Evolutionary conservation across 345 rosid genomes (phyloP).

Genomic region (Acer yangbiense): DNA sequence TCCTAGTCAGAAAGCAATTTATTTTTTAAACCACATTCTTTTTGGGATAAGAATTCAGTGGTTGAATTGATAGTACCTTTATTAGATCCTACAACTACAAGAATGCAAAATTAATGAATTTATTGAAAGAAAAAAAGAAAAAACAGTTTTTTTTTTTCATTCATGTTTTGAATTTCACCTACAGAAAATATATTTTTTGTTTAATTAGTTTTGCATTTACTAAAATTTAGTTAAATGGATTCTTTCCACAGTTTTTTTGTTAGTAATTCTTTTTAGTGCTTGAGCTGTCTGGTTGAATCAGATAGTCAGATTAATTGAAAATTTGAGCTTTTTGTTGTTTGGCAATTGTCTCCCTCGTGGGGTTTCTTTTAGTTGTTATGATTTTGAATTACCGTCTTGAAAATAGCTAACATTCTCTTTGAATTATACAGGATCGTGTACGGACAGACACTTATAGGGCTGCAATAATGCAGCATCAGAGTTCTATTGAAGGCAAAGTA

Average conservation of each 20-base stretch:
- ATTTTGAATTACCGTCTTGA: neutral
- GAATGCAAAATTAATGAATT: neutral
- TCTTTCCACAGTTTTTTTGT: neutral
- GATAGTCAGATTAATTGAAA: neutral
- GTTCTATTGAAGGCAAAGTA: slow-evolving; percentile 90
- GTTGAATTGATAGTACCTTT: neutral
- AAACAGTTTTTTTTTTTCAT: neutral
- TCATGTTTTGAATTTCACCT: neutral
- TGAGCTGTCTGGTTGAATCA: neutral
- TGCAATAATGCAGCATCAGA: slow-evolving; percentile 86
- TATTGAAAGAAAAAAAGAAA: neutral
- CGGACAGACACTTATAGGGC: slow-evolving; percentile 81
- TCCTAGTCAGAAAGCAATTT: neutral
- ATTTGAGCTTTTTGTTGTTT: neutral
- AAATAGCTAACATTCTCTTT: slow-evolving; percentile 28
- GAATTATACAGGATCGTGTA: slow-evolving; percentile 61
- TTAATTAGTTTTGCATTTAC: neutral
- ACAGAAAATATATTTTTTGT: neutral
- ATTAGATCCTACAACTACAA: neutral
- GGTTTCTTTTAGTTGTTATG: neutral
- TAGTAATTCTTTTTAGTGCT: neutral
- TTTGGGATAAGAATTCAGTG: neutral
- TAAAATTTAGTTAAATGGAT: neutral
- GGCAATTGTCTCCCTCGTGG: neutral
- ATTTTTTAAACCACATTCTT: neutral